Conservation (phyloP, 768 basidiomycete species). For the Kwoniella newhampshirensis region DNA sequence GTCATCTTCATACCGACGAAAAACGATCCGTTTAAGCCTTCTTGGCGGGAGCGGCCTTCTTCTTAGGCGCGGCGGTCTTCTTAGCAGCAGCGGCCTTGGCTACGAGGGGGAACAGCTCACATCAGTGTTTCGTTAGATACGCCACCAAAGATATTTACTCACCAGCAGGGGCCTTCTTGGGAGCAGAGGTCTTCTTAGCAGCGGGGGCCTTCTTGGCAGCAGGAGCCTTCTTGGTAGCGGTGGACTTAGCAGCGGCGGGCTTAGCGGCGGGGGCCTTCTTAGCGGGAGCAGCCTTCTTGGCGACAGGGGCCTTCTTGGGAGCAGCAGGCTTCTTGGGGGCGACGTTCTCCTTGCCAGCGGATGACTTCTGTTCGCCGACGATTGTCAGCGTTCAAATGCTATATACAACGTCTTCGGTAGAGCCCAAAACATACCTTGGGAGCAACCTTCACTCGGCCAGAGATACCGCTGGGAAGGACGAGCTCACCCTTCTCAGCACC, state of each 20-base stretch:
- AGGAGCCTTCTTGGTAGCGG: constrained; percentile 55
- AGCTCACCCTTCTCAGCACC: constrained; percentile 82
- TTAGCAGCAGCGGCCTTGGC: constrained; percentile 38
- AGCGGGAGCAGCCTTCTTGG: constrained; percentile 35
- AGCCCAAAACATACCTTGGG: constrained; percentile 41
- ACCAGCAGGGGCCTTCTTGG: constrained; percentile 45
- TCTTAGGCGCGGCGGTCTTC: constrained; percentile 41
- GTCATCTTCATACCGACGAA: neutral
- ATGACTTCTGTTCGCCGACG: constrained; percentile 25
- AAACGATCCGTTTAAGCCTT: constrained; percentile 24
- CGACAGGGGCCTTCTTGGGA: constrained; percentile 35
- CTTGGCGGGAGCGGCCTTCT: constrained; percentile 43
- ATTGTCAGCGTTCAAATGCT: constrained; percentile 17
- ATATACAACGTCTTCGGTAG: neutral
- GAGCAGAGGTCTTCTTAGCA: constrained; percentile 40
- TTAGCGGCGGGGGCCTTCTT: constrained; percentile 57
- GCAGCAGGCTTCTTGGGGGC: constrained; percentile 54
- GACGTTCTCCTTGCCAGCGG: constrained; percentile 52
- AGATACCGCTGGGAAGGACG: constrained; percentile 78
- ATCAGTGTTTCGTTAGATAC: neutral
- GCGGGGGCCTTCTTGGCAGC: constrained; percentile 54
- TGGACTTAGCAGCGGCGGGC: constrained; percentile 58
- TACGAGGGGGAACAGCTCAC: constrained; percentile 10
- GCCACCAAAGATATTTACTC: constrained; percentile 7
- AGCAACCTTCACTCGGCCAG: constrained; percentile 51